Evolutionary conservation across 371 early-diverging fungal genomes (phyloP).

Genomic region (Globomyces sp.): DNA sequence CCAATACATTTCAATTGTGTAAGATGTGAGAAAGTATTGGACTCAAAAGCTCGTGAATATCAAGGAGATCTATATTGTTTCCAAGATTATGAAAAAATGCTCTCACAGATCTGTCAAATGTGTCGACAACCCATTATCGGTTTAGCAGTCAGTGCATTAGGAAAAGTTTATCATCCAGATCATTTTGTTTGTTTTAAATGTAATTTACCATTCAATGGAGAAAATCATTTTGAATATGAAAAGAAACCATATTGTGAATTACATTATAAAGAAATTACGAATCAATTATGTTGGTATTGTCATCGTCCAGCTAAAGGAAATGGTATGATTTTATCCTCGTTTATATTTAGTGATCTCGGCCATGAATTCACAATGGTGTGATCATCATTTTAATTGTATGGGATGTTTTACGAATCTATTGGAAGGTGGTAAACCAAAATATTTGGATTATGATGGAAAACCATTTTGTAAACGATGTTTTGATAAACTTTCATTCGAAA

Average conservation of each 20-base stretch:
- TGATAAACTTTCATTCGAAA: slow-evolving; percentile 37
- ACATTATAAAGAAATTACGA: slow-evolving; percentile 46
- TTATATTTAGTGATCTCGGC: slow-evolving; percentile 35
- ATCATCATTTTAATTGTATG: slow-evolving; percentile 47
- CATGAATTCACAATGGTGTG: slow-evolving; percentile 40
- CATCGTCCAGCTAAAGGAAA: slow-evolving; percentile 35
- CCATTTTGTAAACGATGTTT: slow-evolving; percentile 42
- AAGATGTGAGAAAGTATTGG: slow-evolving; percentile 34
- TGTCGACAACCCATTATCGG: slow-evolving; percentile 48
- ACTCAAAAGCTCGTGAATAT: slow-evolving; percentile 32
- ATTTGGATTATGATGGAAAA: slow-evolving; percentile 40
- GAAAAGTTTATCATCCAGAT: slow-evolving; percentile 48
- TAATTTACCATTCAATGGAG: slow-evolving; percentile 43
- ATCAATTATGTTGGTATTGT: slow-evolving; percentile 46
- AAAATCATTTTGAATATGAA: slow-evolving; percentile 39
- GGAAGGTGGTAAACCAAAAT: slow-evolving; percentile 18
- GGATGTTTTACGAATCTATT: slow-evolving; percentile 37
- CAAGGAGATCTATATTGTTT: slow-evolving; percentile 52
- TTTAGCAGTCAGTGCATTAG: slow-evolving; percentile 36
- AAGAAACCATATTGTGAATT: slow-evolving; percentile 41
- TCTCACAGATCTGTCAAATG: slow-evolving; percentile 33
- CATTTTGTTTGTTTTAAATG: slow-evolving; percentile 53
- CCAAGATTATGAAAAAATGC: slow-evolving; percentile 31
- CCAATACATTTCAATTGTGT: slow-evolving; percentile 46
- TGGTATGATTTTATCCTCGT: slow-evolving; percentile 27